A percentile compares a stretch with the other conserved stretches of the same genome.
phyloP scores from a whole-genome alignment of 805 yeast species.

The Diddensiella santjacobensis region DNA sequence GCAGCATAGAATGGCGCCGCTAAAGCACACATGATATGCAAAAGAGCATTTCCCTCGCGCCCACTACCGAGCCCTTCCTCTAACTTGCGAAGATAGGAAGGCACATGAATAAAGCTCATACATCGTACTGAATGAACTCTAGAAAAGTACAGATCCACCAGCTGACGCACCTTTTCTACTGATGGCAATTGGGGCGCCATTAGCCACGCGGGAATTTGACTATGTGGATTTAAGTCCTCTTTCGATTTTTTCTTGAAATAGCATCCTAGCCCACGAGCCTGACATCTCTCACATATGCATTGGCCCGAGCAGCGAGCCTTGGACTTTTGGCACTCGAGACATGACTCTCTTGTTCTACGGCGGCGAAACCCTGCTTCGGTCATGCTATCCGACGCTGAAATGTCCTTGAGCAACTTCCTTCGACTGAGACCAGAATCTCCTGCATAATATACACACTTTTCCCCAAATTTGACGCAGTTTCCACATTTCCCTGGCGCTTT shows the following conservation, averaged over 20 bases:
- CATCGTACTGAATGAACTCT: slow-evolving; percentile 18
- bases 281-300: slow-evolving; percentile 12
- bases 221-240: not conserved
- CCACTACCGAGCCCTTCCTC: not conserved
- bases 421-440: not conserved
- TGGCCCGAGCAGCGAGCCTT: slow-evolving; percentile 17
- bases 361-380: slow-evolving; percentile 17
- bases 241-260: not conserved
- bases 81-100: slow-evolving; percentile 13
- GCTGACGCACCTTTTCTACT: slow-evolving; percentile 2
- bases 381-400: not conserved
- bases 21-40: slow-evolving; percentile 17
- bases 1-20: slow-evolving; percentile 19
- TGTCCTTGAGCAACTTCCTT: not conserved
- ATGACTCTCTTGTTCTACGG: slow-evolving; percentile 14
- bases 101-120: slow-evolving; percentile 16
- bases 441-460: slow-evolving; percentile 8
- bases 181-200: slow-evolving; percentile 7
- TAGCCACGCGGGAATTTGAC: slow-evolving; percentile 10
- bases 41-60: not conserved
- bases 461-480: slow-evolving; percentile 15
- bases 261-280: slow-evolving; percentile 8
- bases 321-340: slow-evolving; percentile 14
- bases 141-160: slow-evolving; percentile 12
- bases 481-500: slow-evolving; percentile 15